A percentile compares a stretch with the other conserved stretches of the same genome.
Evolutionary conservation across 2,329 filamentous ascomycete species (phyloP).

Genomic region (Colletotrichum incanum): DNA sequence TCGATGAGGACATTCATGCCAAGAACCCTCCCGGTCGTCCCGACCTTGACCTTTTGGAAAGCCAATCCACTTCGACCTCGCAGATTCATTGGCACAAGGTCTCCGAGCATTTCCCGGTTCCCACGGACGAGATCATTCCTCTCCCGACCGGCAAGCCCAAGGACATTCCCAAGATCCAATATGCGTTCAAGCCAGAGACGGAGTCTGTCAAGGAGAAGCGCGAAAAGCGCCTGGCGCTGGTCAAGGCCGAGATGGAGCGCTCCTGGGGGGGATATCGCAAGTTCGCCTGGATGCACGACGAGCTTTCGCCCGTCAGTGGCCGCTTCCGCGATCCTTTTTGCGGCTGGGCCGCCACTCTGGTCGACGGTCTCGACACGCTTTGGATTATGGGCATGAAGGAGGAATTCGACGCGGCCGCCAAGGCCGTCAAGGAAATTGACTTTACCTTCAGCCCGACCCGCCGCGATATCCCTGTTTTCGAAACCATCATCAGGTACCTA

Average conservation of each 20-base stretch:
- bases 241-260: slow-evolving; percentile 82
- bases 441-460: slow-evolving; percentile 80
- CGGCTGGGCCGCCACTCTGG: slow-evolving; percentile 90
- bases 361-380: slow-evolving; percentile 86
- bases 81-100: slow-evolving; percentile 81
- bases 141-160: slow-evolving; percentile 82
- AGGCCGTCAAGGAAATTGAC: slow-evolving; percentile 81
- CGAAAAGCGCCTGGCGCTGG: slow-evolving; percentile 73
- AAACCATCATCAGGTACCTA: slow-evolving; percentile 92
- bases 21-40: slow-evolving; percentile 46
- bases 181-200: slow-evolving; percentile 78
- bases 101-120: slow-evolving; percentile 84
- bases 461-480: slow-evolving; percentile 87
- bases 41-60: slow-evolving; percentile 45
- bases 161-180: slow-evolving; percentile 83
- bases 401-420: slow-evolving; percentile 85
- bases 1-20: slow-evolving; percentile 30
- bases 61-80: slow-evolving; percentile 10
- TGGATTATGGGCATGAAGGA: slow-evolving; percentile 88
- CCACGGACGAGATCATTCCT: slow-evolving; percentile 77
- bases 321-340: slow-evolving; percentile 85
- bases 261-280: slow-evolving; percentile 88
- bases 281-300: slow-evolving; percentile 89
- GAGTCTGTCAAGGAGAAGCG: slow-evolving; percentile 73
- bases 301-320: slow-evolving; percentile 82